Evolutionary conservation across 1,284 basidiomycete genomes (phyloP), one percentile per base, ranked within the genome.

Genomic region (Pascua guehoae): DNA sequence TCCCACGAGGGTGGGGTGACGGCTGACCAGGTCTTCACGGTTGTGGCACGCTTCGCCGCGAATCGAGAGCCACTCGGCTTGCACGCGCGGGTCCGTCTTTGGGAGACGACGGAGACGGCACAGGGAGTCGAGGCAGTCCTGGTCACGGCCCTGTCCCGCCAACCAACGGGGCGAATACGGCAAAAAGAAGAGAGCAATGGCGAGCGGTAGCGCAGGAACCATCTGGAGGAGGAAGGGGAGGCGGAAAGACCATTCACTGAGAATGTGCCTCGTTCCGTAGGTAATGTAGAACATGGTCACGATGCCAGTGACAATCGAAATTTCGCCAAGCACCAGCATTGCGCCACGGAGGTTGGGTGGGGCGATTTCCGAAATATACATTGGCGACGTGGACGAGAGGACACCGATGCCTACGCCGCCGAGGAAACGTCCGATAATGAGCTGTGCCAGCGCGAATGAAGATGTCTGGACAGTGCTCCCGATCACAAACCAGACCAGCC

Each of bases 291-390:
- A 66, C 53, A 59, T 57, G 38, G 56, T 40, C 8, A 57, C 56
- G 5, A 63, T 61, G 16, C 68, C 87, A 59, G 86, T 84, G 0
- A 86, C 85, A 67, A 89, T 89, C 7, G 84, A 83, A 12, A 87
- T 79, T 65, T 88, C 87, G 69, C 89, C 87, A 12, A 91, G 80
- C 2, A 85, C 86, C 44, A 90, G 86, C 45, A 90, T 78, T 68
- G 85, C 85, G 10, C 88, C 88, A 58, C 88, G 83, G 12, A 90
- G 84, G 46, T 70, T 66, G 1, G 68, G 68, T 1, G 67, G 64
- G 0, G 67, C 56, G 39, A 68, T 60, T 49, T 77, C 75, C 5
- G 74, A 65, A 40, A 77, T 71, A 60, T 74, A 77, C 36, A 75
- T 64, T 40, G 79, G 79, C 12, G 77, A 71, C 2, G 55, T 72